A percentile compares a stretch with the other conserved stretches of the same genome.
Conservation (phyloP, 2,329 filamentous ascomycete genomes). For the Pseudogymnoascus verrucosus region DNA sequence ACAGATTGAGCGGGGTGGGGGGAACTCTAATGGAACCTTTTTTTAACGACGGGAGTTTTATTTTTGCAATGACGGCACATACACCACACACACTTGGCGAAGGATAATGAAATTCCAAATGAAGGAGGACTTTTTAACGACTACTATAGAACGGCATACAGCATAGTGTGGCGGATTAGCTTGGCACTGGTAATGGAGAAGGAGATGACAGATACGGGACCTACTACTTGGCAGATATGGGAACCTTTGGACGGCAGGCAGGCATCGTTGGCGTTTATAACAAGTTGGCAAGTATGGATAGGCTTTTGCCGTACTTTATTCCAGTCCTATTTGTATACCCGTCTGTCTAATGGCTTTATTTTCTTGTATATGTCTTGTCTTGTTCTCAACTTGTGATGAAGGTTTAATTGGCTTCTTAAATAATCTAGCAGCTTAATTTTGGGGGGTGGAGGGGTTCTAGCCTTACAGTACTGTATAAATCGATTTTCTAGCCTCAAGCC, state of each 20-base stretch:
- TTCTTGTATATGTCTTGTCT: not conserved
- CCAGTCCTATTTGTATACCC: not conserved
- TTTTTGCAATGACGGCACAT: conserved; percentile 4
- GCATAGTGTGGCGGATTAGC: not conserved
- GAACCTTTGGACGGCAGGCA: not conserved
- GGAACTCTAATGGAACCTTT: not conserved
- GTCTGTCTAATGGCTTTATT: not conserved
- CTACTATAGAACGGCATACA: conserved; percentile 4
- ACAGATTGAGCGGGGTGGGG: conserved; percentile 35
- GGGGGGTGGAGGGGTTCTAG: not conserved
- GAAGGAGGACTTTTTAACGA: conserved; percentile 2
- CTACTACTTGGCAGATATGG: not conserved
- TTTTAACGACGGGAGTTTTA: conserved; percentile 4
- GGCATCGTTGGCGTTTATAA: not conserved
- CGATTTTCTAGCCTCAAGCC: not conserved
- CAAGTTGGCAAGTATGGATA: not conserved
- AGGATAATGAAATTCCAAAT: conserved; percentile 2
- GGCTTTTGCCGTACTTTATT: not conserved
- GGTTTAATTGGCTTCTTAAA: not conserved
- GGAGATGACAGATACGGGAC: not conserved
- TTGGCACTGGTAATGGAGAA: not conserved
- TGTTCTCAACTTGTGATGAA: not conserved
- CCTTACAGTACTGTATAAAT: not conserved
- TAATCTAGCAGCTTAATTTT: not conserved
- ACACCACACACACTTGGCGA: not conserved